phyloP scores from a whole-genome alignment of 495 filamentous ascomycete species.

The Penicillium simplicissimum region DNA sequence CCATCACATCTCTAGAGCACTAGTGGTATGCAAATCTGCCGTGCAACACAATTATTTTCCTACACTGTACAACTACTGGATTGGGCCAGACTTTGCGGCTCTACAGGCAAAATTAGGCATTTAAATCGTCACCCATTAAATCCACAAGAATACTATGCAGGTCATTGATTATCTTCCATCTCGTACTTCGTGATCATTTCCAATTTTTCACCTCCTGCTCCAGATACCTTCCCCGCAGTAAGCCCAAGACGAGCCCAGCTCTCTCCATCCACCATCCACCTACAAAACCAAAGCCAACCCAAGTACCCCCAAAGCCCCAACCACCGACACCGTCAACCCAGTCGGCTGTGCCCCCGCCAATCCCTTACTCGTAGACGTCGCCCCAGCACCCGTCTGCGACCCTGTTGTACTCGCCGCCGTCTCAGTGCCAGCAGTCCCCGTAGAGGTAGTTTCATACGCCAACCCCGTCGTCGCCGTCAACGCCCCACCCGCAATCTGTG shows the following conservation, averaged over 20 bases:
- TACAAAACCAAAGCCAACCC: slow-evolving; percentile 31
- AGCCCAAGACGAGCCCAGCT: neutral
- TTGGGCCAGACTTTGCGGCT: neutral
- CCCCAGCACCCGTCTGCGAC: neutral
- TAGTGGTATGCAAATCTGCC: too few relatives aligned
- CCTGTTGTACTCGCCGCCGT: slow-evolving; percentile 1
- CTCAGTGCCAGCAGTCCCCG: slow-evolving; percentile 11
- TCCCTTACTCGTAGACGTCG: slow-evolving; percentile 18
- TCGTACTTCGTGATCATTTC: neutral
- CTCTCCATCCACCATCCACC: slow-evolving; percentile 1
- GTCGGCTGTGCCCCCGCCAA: slow-evolving; percentile 23
- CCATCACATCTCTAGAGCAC: neutral
- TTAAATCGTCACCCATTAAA: too few relatives aligned
- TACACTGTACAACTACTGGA: neutral
- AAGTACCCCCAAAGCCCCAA: slow-evolving; percentile 29
- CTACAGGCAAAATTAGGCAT: too few relatives aligned
- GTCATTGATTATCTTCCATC: neutral
- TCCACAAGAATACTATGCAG: neutral
- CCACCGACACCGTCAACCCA: slow-evolving; percentile 22
- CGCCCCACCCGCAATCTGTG: slow-evolving; percentile 31
- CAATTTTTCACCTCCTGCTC: neutral
- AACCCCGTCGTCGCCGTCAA: slow-evolving; percentile 27
- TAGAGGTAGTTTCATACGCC: slow-evolving; percentile 7
- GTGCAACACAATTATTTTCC: neutral
- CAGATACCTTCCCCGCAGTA: neutral